phyloP scores from a whole-genome alignment of 495 filamentous ascomycete species.

The Pyronema domesticum region DNA sequence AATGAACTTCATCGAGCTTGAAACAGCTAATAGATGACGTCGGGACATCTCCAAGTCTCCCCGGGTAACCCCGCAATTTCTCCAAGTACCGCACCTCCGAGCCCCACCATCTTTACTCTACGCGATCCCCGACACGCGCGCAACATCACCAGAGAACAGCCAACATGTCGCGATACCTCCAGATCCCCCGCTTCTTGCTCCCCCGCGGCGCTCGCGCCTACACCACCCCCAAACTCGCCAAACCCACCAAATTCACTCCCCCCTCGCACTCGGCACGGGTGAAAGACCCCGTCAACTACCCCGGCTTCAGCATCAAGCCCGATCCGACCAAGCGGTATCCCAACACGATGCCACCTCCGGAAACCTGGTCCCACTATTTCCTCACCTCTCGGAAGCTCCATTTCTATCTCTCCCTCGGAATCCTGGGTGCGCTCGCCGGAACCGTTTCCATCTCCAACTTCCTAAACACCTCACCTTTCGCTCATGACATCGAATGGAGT shows the following conservation, averaged over 20 bases:
- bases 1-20: too few relatives aligned
- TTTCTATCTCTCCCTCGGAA: conserved; percentile 23
- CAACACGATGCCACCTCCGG: conserved; percentile 19
- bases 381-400: conserved; percentile 22
- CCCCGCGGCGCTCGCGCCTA: not conserved
- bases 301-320: conserved; percentile 5
- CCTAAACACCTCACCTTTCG: conserved; percentile 10
- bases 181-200: not conserved
- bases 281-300: conserved; percentile 20
- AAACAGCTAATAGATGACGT: too few relatives aligned
- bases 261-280: conserved; percentile 18
- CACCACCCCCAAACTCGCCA: conserved; percentile 11
- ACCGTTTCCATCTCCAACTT: conserved; percentile 16
- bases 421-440: conserved; percentile 11
- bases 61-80: not conserved
- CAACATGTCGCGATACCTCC: not conserved
- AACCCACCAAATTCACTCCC: conserved; percentile 21
- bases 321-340: conserved; percentile 17
- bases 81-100: not conserved
- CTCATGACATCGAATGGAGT: conserved; percentile 4
- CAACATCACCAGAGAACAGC: not conserved
- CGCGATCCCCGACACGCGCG: not conserved
- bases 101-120: not conserved
- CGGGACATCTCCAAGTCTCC: too few relatives aligned
- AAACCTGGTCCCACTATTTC: conserved; percentile 15